Evolutionary conservation across 257 asterid genomes (phyloP), one percentile per base, ranked within the genome.

Genomic region (Gentiana dahurica): DNA sequence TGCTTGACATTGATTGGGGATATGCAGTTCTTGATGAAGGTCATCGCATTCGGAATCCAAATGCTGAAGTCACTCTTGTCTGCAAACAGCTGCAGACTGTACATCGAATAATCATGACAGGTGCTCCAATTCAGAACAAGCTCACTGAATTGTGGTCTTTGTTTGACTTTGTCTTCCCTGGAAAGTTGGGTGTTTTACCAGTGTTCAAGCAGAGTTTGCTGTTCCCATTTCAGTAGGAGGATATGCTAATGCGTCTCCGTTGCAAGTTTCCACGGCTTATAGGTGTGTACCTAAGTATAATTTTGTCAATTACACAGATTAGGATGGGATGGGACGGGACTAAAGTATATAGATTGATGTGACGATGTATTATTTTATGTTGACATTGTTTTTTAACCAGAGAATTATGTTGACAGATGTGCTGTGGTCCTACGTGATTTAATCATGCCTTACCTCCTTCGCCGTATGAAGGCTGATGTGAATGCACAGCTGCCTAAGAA

Each of bases 161-260:
- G 71, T 92, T 92, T 79, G 98, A 92, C 76, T 91, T 91, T 63
- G 95, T 87, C 39, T 91, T 91, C 76, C 98, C 98, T 45, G 98
- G 98, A 73, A 91, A 91, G 75, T 72, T 91, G 75, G 98, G 98
- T 3, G 96, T 91, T 55, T 74, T 91, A 60, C 98, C 98, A 12
- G 92, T 91, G 58, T 91, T 91, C 75, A 91, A 73, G 96, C 95
- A n/a, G 98, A 91, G 69, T 91, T 91, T 65, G 91, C 98, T 8
- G 96, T 82, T 73, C 98, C 98, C 47, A 91, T 91, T 76, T 82
- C 98, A 58, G 94, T 91, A 67, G 98, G 98, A 62, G 98, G 98
- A 49, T 91, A 91, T 72, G 95, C 97, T 57, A 92, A 92, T 75
- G 98, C 98, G 53, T 74, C 87, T 34, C 97, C 98, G 6, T 73